These are phyloP conservation scores for Podaxis carcinomalis DNA, from an alignment of 768 basidiomycete species.

Conservation along the genomic window DNA sequence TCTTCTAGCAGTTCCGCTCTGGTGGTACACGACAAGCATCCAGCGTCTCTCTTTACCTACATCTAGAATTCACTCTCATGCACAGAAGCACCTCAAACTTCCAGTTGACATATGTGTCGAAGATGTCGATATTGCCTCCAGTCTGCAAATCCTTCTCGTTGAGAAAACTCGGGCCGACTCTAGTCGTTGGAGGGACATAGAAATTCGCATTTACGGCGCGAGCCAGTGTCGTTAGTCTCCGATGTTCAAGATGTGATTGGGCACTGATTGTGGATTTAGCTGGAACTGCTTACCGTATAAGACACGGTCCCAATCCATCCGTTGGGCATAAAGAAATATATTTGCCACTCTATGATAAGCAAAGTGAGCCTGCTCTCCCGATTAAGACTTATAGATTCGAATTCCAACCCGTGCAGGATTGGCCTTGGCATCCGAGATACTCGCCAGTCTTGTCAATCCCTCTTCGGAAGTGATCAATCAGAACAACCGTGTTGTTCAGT, in stretches of 20 bases:
- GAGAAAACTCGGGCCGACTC: conserved; percentile 23
- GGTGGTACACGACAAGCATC: conserved; percentile 94
- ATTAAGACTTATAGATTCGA: conserved; percentile 25
- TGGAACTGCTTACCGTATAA: neutral
- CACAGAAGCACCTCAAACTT: conserved; percentile 38
- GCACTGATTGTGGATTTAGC: conserved; percentile 1
- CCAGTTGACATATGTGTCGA: conserved; percentile 39
- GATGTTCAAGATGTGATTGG: neutral
- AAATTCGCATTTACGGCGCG: neutral
- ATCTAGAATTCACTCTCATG: conserved; percentile 49
- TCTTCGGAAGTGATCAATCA: neutral
- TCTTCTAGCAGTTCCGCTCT: conserved; percentile 76
- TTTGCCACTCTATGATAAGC: conserved; percentile 1
- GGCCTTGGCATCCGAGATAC: neutral
- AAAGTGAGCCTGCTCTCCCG: neutral
- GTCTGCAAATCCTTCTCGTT: conserved; percentile 21
- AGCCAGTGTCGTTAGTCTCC: conserved; percentile 6
- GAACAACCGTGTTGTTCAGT: conserved; percentile 54
- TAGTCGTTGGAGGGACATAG: conserved; percentile 9
- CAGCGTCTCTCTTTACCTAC: conserved; percentile 73
- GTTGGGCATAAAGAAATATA: conserved; percentile 5
- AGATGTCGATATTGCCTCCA: neutral
- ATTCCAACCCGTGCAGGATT: conserved; percentile 29
- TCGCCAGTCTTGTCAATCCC: conserved; percentile 6
- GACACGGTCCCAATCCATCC: neutral